Evolutionary conservation across 1,284 basidiomycete genomes (phyloP).

Genomic region (Irpex sp.): DNA sequence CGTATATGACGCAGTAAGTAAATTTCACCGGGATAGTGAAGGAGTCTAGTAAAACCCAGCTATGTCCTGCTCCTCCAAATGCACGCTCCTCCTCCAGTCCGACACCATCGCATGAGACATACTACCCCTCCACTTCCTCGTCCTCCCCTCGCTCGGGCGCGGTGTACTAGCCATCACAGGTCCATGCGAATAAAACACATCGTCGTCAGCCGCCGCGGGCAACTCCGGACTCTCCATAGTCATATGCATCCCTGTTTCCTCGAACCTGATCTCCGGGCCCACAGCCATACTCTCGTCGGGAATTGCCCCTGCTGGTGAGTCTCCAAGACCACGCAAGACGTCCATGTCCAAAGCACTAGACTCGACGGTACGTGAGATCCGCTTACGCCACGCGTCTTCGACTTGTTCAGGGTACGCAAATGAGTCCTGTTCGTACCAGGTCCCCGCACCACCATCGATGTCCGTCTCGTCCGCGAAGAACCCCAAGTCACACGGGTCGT

Average conservation of each 20-base stretch:
- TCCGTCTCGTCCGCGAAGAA: conserved; percentile 8
- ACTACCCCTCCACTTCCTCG: neutral
- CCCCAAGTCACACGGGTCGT: conserved; percentile 2
- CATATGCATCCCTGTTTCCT: neutral
- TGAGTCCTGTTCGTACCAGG: neutral
- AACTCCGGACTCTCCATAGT: neutral
- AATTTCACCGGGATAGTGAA: too few relatives aligned
- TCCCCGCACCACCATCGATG: neutral
- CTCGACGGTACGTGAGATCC: neutral
- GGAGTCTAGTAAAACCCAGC: neutral
- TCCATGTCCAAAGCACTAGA: neutral
- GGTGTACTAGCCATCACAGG: neutral
- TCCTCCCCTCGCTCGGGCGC: neutral
- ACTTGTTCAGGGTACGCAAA: conserved; percentile 6
- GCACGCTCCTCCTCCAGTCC: conserved; percentile 5
- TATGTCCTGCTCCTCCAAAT: neutral
- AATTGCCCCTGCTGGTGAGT: neutral
- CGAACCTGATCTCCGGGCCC: neutral
- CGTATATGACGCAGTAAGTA: too few relatives aligned
- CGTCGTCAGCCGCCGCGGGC: conserved; percentile 6
- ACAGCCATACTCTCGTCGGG: neutral
- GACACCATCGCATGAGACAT: conserved; percentile 4
- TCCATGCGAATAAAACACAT: conserved; percentile 10
- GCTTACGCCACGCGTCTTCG: conserved; percentile 9
- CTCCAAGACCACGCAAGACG: neutral